phyloP scores from a whole-genome alignment of 1,139 yeast species.

The Taphrina betulina region DNA sequence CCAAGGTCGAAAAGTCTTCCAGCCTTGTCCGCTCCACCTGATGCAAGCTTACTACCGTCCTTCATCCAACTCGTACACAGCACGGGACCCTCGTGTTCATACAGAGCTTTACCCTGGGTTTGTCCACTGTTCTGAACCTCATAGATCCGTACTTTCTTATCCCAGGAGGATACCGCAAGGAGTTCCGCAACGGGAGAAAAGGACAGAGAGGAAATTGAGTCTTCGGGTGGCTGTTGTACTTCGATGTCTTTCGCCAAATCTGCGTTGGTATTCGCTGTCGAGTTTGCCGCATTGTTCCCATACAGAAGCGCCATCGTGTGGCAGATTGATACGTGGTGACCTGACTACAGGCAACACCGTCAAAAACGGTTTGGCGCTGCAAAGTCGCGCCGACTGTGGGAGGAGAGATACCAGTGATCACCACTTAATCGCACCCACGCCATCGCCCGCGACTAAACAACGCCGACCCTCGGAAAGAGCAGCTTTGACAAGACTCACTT shows the following conservation, averaged over 20 bases:
- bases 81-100: slow-evolving; percentile 88
- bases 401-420: too few relatives aligned
- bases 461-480: too few relatives aligned
- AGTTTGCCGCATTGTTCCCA: not conserved
- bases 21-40: slow-evolving; percentile 92
- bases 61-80: slow-evolving; percentile 74
- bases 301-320: not conserved
- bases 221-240: slow-evolving; percentile 67
- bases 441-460: too few relatives aligned
- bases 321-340: too few relatives aligned
- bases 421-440: too few relatives aligned
- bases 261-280: slow-evolving; percentile 39
- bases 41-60: slow-evolving; percentile 83
- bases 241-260: slow-evolving; percentile 35
- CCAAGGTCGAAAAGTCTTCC: slow-evolving; percentile 81
- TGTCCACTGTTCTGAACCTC: slow-evolving; percentile 71
- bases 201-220: slow-evolving; percentile 78
- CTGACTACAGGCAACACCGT: too few relatives aligned
- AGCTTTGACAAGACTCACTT: too few relatives aligned
- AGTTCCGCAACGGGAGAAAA: slow-evolving; percentile 92
- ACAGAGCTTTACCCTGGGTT: slow-evolving; percentile 83
- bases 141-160: slow-evolving; percentile 87
- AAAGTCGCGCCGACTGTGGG: too few relatives aligned
- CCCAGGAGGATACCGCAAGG: slow-evolving; percentile 87
- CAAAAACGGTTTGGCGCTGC: too few relatives aligned